Conservation (phyloP, 192 early-diverging fungal species). For the Pilaira anomala region DNA sequence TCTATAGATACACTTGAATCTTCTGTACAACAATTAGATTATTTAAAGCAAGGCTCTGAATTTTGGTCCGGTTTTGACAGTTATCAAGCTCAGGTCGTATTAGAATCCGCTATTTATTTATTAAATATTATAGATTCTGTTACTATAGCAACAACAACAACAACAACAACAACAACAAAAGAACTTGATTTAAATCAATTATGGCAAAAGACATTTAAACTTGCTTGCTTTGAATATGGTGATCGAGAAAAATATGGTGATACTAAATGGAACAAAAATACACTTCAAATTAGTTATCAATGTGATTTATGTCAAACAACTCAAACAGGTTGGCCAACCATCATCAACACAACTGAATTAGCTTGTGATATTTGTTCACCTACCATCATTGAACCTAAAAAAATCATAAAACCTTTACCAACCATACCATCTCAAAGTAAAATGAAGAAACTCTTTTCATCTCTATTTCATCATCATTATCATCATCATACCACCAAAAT, state of each 20-base stretch:
- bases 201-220: conserved; percentile 4
- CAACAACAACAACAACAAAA: too few species aligned
- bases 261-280: neutral
- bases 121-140: too few species aligned
- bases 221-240: conserved; percentile 12
- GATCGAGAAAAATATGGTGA: conserved; percentile 3
- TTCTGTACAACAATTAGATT: neutral
- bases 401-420: neutral
- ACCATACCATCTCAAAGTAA: neutral
- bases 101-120: neutral
- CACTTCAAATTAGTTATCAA: neutral
- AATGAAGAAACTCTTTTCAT: conserved; percentile 6
- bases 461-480: neutral
- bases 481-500: neutral
- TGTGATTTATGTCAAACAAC: neutral
- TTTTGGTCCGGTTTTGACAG: conserved; percentile 12
- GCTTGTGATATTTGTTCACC: too few species aligned
- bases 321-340: neutral
- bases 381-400: neutral
- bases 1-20: neutral
- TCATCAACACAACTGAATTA: too few species aligned
- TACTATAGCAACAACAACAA: too few species aligned
- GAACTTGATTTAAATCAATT: neutral
- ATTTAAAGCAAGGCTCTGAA: conserved; percentile 2
- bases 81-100: conserved; percentile 6